These are phyloP conservation scores for Endotrypanum monterogeii DNA, from an alignment of 208 protist genomes.

Conservation along the genomic window DNA sequence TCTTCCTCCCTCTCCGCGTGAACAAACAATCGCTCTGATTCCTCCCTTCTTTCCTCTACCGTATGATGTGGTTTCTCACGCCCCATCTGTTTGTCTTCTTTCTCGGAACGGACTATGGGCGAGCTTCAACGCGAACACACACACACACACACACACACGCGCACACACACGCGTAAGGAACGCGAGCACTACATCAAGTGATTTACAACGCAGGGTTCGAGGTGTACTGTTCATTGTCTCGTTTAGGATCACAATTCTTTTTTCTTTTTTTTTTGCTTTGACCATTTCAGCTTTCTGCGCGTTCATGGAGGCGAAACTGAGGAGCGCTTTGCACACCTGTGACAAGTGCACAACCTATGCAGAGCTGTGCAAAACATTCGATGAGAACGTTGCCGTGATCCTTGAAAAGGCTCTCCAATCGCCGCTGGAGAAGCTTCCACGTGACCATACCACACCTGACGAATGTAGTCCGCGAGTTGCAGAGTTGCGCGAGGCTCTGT, in stretches of 20 bases:
- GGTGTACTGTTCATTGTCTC: background rate
- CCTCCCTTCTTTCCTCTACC: background rate
- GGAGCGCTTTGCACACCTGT: slow-evolving; percentile 33
- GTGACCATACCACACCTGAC: slow-evolving; percentile 69
- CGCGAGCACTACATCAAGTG: background rate
- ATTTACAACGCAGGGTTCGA: slow-evolving; percentile 2
- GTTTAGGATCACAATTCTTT: background rate
- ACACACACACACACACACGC: background rate
- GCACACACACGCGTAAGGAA: background rate
- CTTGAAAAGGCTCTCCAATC: slow-evolving; percentile 52
- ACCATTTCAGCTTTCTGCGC: background rate
- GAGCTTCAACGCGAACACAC: too few relatives aligned
- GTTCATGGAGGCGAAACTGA: slow-evolving; percentile 42
- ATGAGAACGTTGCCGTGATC: slow-evolving; percentile 32
- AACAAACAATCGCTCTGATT: background rate
- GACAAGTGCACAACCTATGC: slow-evolving; percentile 34
- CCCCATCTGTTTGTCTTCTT: background rate
- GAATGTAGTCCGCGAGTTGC: slow-evolving; percentile 63
- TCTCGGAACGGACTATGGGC: background rate
- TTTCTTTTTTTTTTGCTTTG: background rate
- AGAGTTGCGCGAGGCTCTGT: slow-evolving; percentile 53
- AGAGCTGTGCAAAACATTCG: slow-evolving; percentile 30
- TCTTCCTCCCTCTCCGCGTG: background rate
- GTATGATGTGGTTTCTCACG: background rate
- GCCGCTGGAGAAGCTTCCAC: slow-evolving; percentile 43